Evolutionary conservation across 805 yeast genomes (phyloP).

Genomic region (Ogataea dorogensis): DNA sequence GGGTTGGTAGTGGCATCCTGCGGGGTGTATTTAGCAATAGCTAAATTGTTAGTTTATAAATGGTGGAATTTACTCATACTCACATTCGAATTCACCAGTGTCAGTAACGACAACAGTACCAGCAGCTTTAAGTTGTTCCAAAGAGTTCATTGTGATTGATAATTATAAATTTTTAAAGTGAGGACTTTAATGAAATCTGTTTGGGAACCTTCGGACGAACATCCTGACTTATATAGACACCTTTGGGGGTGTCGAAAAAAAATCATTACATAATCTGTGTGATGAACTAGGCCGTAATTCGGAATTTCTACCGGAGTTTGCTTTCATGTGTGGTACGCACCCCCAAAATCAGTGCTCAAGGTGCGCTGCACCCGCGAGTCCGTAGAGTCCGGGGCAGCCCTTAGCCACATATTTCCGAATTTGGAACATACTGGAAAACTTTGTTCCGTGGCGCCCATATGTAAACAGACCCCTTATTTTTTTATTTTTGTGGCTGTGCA

Average conservation of each 20-base stretch:
- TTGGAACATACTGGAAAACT: slow-evolving; percentile 9
- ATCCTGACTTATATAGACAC: slow-evolving; percentile 2
- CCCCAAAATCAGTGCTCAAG: neutral
- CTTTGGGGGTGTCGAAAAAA: slow-evolving; percentile 1
- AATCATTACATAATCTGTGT: slow-evolving; percentile 6
- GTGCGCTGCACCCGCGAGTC: neutral
- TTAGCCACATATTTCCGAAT: slow-evolving; percentile 6
- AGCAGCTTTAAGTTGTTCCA: slow-evolving; percentile 89
- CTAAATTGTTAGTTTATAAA: slow-evolving; percentile 20
- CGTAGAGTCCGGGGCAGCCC: slow-evolving; percentile 3
- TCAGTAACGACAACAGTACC: slow-evolving; percentile 98
- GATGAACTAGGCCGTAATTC: neutral
- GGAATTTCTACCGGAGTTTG: slow-evolving; percentile 2
- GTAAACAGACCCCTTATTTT: slow-evolving; percentile 5
- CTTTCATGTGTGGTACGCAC: neutral
- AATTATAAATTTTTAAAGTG: slow-evolving; percentile 2
- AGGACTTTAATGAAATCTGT: slow-evolving; percentile 1
- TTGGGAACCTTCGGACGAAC: slow-evolving; percentile 6
- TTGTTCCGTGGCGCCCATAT: slow-evolving; percentile 9
- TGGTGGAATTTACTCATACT: slow-evolving; percentile 21
- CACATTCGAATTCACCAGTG: slow-evolving; percentile 94
- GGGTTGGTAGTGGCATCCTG: slow-evolving; percentile 99
- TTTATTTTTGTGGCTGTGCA: neutral
- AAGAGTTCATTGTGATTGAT: slow-evolving; percentile 48
- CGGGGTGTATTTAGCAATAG: slow-evolving; percentile 96